Percentiles rank a stretch among this genome's conserved stretches.
Evolutionary conservation across 768 basidiomycete species (phyloP).

Genomic region (Antrodiella citrinella): DNA sequence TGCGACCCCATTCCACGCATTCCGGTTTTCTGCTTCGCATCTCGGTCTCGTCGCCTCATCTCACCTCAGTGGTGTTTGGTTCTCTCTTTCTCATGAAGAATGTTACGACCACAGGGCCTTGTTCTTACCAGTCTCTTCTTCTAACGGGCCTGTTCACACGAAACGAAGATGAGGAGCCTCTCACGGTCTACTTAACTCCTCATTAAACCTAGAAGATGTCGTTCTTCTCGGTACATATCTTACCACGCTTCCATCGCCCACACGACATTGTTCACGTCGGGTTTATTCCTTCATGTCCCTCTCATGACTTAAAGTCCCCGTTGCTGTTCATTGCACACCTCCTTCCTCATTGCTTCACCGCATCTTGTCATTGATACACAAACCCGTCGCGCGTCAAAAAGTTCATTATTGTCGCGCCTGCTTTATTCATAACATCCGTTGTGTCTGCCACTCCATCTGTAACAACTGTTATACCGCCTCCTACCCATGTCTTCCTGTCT

Average conservation of each 20-base stretch:
- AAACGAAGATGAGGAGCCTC: neutral
- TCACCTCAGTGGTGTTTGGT: neutral
- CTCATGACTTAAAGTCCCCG: neutral
- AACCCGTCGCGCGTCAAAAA: neutral
- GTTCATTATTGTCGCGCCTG: neutral
- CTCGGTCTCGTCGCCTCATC: too few relatives aligned
- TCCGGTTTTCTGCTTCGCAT: too few relatives aligned
- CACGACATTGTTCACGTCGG: neutral
- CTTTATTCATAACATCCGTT: neutral
- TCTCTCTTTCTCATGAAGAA: neutral
- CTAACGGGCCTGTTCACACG: neutral
- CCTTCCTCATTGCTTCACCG: neutral
- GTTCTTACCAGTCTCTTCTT: neutral
- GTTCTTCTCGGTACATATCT: neutral
- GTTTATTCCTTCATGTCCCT: neutral
- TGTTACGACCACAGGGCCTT: neutral
- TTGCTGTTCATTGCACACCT: too few relatives aligned
- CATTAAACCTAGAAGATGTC: neutral
- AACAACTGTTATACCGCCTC: neutral
- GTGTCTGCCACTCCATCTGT: constrained; percentile 1
- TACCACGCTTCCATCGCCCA: neutral
- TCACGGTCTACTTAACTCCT: neutral
- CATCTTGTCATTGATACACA: neutral
- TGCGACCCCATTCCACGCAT: neutral
- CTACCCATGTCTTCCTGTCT: neutral